These are phyloP conservation scores for Ceratobasidium sp. DNA, from an alignment of 1,284 basidiomycete species.

Conservation along the genomic window DNA sequence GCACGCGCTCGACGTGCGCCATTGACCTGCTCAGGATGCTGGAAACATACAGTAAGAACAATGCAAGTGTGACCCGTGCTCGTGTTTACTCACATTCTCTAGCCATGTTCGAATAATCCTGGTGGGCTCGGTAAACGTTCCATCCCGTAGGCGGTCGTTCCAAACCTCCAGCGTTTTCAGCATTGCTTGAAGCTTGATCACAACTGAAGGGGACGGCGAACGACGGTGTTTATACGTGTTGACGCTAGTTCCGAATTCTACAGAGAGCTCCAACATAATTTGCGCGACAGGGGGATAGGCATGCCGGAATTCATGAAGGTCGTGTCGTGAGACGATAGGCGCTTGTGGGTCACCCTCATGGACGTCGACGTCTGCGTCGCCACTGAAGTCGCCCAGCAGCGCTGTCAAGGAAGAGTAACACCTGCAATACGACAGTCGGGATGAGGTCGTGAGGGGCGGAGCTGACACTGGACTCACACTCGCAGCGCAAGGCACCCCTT, in stretches of 20 bases:
- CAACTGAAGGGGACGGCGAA: conserved; percentile 29
- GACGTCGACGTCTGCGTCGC: neutral
- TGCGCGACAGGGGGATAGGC: neutral
- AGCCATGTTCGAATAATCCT: conserved; percentile 9
- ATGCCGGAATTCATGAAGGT: neutral
- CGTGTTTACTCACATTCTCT: conserved; percentile 2
- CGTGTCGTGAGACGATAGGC: conserved; percentile 1
- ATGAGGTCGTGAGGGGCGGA: neutral
- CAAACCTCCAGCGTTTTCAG: conserved; percentile 20
- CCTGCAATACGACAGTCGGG: neutral
- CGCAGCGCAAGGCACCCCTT: conserved; percentile 25
- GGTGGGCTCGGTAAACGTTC: conserved; percentile 20
- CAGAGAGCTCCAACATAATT: neutral
- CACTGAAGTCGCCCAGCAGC: conserved; percentile 30
- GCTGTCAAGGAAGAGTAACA: conserved; percentile 21
- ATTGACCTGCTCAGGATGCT: conserved; percentile 26
- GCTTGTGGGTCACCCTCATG: conserved; percentile 27
- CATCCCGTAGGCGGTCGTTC: conserved; percentile 13
- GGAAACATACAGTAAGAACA: neutral
- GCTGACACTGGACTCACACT: conserved; percentile 9
- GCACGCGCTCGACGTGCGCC: neutral
- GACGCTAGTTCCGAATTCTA: conserved; percentile 20
- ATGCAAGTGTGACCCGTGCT: no score
- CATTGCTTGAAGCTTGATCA: conserved; percentile 31
- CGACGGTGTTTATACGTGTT: conserved; percentile 37